Percentiles rank a stretch among this genome's conserved stretches.
phyloP scores from a whole-genome alignment of 441 rosid genomes.

The Rhodomyrtus psidioides region DNA sequence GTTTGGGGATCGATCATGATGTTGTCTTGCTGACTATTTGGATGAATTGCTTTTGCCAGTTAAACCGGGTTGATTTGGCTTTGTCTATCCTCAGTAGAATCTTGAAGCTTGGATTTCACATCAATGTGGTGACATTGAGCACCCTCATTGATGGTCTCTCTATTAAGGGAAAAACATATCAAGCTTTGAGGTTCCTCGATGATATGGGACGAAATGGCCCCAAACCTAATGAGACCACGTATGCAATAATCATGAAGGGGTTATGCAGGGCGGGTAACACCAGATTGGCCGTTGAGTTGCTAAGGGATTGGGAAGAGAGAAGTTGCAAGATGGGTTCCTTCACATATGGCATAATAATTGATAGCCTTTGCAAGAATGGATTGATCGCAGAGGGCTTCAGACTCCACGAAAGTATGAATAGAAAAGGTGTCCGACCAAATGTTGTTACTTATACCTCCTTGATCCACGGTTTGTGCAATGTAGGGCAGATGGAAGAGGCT shows the following conservation, averaged over 20 bases:
- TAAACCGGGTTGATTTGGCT: no score
- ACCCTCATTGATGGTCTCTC: no score
- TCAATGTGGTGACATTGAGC: no score
- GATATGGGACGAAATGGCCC: not conserved
- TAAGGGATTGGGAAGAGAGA: not conserved
- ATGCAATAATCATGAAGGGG: not conserved
- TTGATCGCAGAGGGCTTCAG: not conserved
- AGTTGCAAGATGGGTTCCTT: not conserved
- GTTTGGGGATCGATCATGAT: not conserved
- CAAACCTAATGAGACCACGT: not conserved
- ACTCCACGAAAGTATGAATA: rapidly evolving
- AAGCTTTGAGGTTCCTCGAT: no score
- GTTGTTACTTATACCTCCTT: not conserved
- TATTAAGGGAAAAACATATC: no score
- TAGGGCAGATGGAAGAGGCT: not conserved
- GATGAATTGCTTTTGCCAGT: not conserved
- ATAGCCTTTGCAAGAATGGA: not conserved
- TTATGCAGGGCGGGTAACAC: not conserved
- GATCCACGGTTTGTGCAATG: no score
- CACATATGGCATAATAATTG: no score
- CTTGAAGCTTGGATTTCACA: no score
- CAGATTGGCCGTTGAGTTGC: not conserved
- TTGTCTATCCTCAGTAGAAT: no score
- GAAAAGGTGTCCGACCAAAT: rapidly evolving
- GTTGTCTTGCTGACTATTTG: rapidly evolving